Conservation (phyloP, 208 protist genomes). For the Trypanosoma caninum region DNA sequence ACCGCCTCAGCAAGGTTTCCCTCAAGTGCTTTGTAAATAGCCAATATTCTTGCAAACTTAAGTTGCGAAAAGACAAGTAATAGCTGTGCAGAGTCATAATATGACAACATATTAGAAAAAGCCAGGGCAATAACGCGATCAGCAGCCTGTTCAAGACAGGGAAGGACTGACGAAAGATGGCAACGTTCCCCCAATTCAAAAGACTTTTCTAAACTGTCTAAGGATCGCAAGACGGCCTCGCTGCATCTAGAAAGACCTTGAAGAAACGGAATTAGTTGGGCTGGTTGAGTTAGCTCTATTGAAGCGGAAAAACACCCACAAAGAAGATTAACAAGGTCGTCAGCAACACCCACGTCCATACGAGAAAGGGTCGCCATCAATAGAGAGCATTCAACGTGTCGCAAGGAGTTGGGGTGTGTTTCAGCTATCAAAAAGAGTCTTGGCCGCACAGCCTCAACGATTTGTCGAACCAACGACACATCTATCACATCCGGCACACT, state of each 20-base stretch:
- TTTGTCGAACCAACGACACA: conserved; percentile 19
- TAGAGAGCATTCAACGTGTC: conserved; percentile 56
- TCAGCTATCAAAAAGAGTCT: conserved; percentile 46
- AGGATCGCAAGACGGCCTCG: not conserved
- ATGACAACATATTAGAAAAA: conserved; percentile 8
- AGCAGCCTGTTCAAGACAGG: conserved; percentile 12
- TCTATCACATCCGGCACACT: conserved; percentile 10
- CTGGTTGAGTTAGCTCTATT: conserved; percentile 38
- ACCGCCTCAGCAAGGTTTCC: conserved; percentile 6
- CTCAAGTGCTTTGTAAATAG: conserved; percentile 21
- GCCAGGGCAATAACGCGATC: conserved; percentile 13
- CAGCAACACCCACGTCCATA: conserved; percentile 30
- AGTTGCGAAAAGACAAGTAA: conserved; percentile 27
- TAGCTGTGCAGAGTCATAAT: conserved; percentile 29
- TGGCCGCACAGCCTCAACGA: conserved; percentile 48
- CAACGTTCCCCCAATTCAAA: conserved; percentile 11
- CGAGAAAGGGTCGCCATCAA: conserved; percentile 54
- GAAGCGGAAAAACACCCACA: conserved; percentile 51
- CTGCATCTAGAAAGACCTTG: conserved; percentile 28
- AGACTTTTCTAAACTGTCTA: not conserved
- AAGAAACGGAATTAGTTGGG: conserved; percentile 67
- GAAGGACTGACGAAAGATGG: conserved; percentile 16
- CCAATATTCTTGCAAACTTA: not conserved
- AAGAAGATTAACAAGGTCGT: conserved; percentile 67
- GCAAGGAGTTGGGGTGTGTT: conserved; percentile 37